These are phyloP conservation scores for Vigna trinervia DNA, from an alignment of 306 rosid genomes.

Conservation along the genomic window DNA sequence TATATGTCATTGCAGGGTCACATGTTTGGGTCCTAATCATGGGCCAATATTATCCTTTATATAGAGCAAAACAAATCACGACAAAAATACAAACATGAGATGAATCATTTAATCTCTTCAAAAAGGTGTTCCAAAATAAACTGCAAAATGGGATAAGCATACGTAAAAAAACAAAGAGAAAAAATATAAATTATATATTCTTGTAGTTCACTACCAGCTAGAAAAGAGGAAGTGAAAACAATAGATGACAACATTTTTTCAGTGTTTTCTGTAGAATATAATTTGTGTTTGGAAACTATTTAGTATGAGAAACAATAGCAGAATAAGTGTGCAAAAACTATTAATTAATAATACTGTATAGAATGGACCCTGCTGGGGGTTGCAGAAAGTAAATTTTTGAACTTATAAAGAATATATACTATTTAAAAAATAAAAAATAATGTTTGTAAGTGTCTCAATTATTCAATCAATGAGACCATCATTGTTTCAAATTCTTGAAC, in stretches of 20 bases:
- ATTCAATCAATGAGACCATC: too few species aligned
- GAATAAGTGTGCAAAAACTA: not conserved
- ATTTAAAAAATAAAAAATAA: too few species aligned
- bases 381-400: not conserved
- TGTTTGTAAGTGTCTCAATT: too few species aligned
- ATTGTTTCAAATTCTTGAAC: too few species aligned
- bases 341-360: not conserved
- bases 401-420: too few species aligned
- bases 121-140: not conserved
- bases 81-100: not conserved
- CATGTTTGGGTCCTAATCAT: not conserved
- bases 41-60: not conserved
- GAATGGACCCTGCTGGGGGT: not conserved
- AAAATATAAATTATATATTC: too few species aligned
- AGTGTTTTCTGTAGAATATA: not conserved
- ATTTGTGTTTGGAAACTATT: not conserved
- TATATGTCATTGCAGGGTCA: not conserved
- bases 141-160: not conserved
- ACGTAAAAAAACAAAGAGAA: too few species aligned
- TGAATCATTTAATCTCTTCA: not conserved
- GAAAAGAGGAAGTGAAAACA: too few species aligned
- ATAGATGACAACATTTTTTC: too few species aligned
- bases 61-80: not conserved
- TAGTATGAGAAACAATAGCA: not conserved
- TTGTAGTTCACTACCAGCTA: too few species aligned